phyloP scores from a whole-genome alignment of 2,329 filamentous ascomycete species.

The Coleophoma crateriformis region DNA sequence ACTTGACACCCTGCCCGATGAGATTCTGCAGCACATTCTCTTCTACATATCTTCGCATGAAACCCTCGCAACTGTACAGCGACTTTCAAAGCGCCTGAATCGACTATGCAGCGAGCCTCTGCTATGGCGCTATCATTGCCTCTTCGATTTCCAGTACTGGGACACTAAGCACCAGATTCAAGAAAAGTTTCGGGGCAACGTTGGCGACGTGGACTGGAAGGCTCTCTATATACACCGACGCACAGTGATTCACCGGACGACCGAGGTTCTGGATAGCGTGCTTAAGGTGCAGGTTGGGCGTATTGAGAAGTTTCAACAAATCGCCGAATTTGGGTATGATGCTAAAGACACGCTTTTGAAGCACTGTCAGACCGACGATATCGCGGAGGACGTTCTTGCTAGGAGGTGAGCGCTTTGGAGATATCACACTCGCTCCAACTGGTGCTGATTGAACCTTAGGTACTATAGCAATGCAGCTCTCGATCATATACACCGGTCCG shows the following conservation, averaged over 20 bases:
- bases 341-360: slow-evolving; percentile 77
- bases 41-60: slow-evolving; percentile 53
- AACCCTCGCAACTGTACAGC: slow-evolving; percentile 40
- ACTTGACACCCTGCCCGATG: slow-evolving; percentile 52
- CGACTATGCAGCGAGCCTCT: slow-evolving; percentile 64
- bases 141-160: slow-evolving; percentile 69
- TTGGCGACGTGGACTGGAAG: slow-evolving; percentile 68
- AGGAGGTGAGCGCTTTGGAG: slow-evolving; percentile 43
- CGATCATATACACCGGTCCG: slow-evolving; percentile 72
- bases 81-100: slow-evolving; percentile 58
- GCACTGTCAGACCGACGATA: slow-evolving; percentile 51
- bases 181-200: slow-evolving; percentile 46
- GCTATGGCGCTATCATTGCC: slow-evolving; percentile 77
- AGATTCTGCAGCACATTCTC: slow-evolving; percentile 78
- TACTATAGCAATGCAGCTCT: slow-evolving; percentile 73
- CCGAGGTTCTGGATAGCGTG: slow-evolving; percentile 58
- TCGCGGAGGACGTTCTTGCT: slow-evolving; percentile 69
- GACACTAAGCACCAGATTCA: slow-evolving; percentile 55
- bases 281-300: slow-evolving; percentile 66
- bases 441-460: slow-evolving; percentile 31
- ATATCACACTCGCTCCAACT: slow-evolving; percentile 1
- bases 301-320: slow-evolving; percentile 61
- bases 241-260: slow-evolving; percentile 44
- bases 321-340: slow-evolving; percentile 75
- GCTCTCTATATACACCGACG: slow-evolving; percentile 54